Evolutionary conservation across 441 rosid species (phyloP).

Genomic region (Populus hybrid): DNA sequence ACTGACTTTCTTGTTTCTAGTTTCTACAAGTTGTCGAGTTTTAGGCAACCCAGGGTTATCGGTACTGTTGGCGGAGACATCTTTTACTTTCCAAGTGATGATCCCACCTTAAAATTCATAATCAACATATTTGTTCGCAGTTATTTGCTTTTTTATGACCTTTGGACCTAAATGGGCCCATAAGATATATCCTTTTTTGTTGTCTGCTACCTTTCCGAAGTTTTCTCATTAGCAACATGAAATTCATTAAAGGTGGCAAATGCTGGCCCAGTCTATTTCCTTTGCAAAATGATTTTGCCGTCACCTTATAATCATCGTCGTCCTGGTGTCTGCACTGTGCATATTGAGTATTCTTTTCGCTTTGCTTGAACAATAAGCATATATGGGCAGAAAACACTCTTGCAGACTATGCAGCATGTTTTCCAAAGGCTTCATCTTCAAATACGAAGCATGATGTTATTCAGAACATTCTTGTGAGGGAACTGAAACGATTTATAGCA

Average conservation of each 20-base stretch:
- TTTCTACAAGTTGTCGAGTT: constrained; percentile 22
- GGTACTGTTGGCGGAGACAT: constrained; percentile 14
- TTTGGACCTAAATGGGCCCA: constrained; percentile 15
- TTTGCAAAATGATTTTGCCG: constrained; percentile 4
- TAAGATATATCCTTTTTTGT: not conserved
- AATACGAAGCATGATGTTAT: too few species aligned
- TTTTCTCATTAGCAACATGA: constrained; percentile 7
- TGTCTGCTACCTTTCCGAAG: constrained; percentile 16
- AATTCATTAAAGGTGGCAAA: constrained; percentile 4
- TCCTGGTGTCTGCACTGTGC: not conserved
- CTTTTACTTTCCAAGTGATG: constrained; percentile 13
- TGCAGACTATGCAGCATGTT: not conserved
- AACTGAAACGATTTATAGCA: not conserved
- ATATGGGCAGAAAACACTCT: not conserved
- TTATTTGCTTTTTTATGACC: not conserved
- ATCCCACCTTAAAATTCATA: constrained; percentile 18
- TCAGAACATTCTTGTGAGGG: not conserved
- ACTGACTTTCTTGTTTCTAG: constrained; percentile 15
- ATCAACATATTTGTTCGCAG: not conserved
- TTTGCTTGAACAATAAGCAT: not conserved
- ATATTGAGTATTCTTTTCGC: not conserved
- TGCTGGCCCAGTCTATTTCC: constrained; percentile 6
- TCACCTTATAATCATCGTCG: not conserved
- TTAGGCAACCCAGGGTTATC: constrained; percentile 29
- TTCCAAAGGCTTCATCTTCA: not conserved